These are phyloP conservation scores for Eucalyptus victrix DNA, from an alignment of 345 rosid genomes.

Conservation along the genomic window DNA sequence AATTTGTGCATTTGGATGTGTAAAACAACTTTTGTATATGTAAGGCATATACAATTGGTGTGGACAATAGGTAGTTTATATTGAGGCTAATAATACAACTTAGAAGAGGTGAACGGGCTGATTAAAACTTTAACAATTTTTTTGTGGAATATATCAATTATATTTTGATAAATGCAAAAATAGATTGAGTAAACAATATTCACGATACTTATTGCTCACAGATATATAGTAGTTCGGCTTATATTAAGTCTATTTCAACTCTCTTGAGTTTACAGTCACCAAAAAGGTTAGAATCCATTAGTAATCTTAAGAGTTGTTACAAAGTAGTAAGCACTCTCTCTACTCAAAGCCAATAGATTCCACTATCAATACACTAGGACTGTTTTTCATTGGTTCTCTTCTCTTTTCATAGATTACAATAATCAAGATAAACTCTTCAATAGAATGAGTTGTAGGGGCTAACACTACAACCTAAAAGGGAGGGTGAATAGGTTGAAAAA, in stretches of 20 bases:
- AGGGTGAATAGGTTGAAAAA: too few relatives aligned
- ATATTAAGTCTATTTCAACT: not conserved
- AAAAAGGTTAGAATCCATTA: not conserved
- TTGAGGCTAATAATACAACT: not conserved
- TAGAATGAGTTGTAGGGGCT: not conserved
- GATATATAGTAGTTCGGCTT: not conserved
- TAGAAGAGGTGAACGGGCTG: not conserved
- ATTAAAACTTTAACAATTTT: not conserved
- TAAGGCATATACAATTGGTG: not conserved
- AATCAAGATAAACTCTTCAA: not conserved
- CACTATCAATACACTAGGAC: not conserved
- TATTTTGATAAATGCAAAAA: not conserved
- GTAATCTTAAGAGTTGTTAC: not conserved
- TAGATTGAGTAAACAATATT: not conserved
- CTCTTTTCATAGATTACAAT: not conserved
- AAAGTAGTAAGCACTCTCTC: not conserved
- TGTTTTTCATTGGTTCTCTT: not conserved
- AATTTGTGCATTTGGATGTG: not conserved
- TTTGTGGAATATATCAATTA: not conserved
- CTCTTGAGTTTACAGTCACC: not conserved
- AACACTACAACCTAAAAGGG: too few relatives aligned
- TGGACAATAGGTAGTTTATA: not conserved
- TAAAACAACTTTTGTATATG: not conserved
- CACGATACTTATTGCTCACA: not conserved
- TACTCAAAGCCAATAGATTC: not conserved